Evolutionary conservation across 208 protist species (phyloP).

Genomic region (Leishmania tropica): DNA sequence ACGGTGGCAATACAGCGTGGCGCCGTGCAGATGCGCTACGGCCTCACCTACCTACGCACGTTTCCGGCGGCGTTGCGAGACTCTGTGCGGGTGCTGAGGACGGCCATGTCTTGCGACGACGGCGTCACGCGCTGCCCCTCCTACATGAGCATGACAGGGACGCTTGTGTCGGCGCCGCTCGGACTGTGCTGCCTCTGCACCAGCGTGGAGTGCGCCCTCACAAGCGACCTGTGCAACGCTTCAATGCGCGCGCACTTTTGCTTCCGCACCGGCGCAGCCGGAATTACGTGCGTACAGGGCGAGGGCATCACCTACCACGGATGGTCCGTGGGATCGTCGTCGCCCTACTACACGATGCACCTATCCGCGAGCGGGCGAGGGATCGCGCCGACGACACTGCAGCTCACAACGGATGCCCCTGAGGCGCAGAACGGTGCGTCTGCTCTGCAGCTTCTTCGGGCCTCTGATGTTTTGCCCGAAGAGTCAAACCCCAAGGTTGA

Average conservation of each 20-base stretch:
- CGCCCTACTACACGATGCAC: constrained; percentile 39
- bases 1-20: constrained; percentile 31
- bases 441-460: constrained; percentile 14
- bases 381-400: constrained; percentile 16
- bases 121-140: constrained; percentile 37
- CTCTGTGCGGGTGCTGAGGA: constrained; percentile 13
- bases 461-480: constrained; percentile 1
- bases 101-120: constrained; percentile 30
- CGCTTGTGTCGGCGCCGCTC: constrained; percentile 38
- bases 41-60: constrained; percentile 47
- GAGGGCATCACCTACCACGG: constrained; percentile 42
- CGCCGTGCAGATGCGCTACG: constrained; percentile 45
- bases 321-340: constrained; percentile 28
- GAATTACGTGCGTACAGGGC: constrained; percentile 19
- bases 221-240: constrained; percentile 21
- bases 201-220: constrained; percentile 24
- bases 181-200: constrained; percentile 66
- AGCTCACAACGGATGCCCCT: constrained; percentile 25
- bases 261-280: constrained; percentile 24
- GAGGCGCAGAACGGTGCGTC: constrained; percentile 9
- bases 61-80: constrained; percentile 57
- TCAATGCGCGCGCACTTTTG: constrained; percentile 43
- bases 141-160: constrained; percentile 24
- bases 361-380: constrained; percentile 29
- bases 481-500: constrained; percentile 4